Base-by-base conservation (phyloP, 179 eudicot species). In the Spergularia azorica region DNA sequence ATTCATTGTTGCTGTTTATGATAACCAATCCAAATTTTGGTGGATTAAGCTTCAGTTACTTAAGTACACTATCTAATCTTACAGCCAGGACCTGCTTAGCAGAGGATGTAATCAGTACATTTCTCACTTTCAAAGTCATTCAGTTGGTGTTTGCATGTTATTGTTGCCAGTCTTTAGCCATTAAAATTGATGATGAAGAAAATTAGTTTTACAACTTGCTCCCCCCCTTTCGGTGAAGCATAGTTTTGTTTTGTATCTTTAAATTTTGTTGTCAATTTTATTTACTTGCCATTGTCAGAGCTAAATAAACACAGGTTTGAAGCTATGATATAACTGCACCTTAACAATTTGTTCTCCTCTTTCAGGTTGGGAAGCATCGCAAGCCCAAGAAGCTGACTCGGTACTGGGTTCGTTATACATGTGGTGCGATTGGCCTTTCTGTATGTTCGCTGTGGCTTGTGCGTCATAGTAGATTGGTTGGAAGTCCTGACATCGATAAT, bases 401-500 rank as follows among this genome's bases (percentile, higher is more conserved):
- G 51, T 78, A 90, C 77, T 95, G 99, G 99, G 77, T 94, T 76
- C 92, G 79, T 9, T 95, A 95, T 80, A 91, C 97, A 15, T 87
- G 91, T 76, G 97, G 97, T 59, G 87, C 84, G 68, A 75, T 93
- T 68, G 99, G 97, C 67, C 79, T 95, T 62, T 90, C 99, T 26
- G 76, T 88, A 73, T 89, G 93, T 77, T 93, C 97, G 32, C 8
- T 90, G 76, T 93, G 98, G 99, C 87, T 95, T 71, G 83, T 91
- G 68, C 89, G 87, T 18, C 99, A 95, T 77, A 95, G 99, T 82
- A 90, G 92, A 66, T 83, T 91, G 83, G 90, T 85, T 81, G 99
- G 97, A 76, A 93, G 99, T 85, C 81, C 93, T 78, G 97, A 95
- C 83, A 88, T 95, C 55, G 97, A 93, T 72, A 89, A 91, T 81